Evolutionary conservation across 805 yeast species (phyloP), one percentile per base, ranked within the genome.

Genomic region (Wickerhamomyces canadensis): DNA sequence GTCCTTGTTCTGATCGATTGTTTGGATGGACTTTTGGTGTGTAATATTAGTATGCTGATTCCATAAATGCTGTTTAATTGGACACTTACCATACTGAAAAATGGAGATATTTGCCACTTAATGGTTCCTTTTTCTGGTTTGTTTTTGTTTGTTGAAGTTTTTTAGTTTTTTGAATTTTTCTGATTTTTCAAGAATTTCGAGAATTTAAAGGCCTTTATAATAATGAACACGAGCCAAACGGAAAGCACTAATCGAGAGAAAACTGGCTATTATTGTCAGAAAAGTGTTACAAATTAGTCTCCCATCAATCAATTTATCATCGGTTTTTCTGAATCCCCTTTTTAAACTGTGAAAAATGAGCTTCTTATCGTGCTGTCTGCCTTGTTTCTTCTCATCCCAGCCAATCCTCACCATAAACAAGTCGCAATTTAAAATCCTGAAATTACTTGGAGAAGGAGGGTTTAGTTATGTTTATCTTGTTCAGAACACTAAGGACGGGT

Each of bases 361-460:
- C 40, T 37, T 25, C 19, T 46, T 19, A 22, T 35, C 19, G 17
- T 32, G 16, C n/a, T 49, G 52, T 25, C 35, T 43, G 5, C 43
- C 46, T 18, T 52, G 54, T 19, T 12, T 29, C 22, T 56, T 68
- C 31, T 55, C 47, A 23, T 44, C 57, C n/a, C 51, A 74, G 13
- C 89, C 93, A 1, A 68, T 69, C 8, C 62, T 88, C 10, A 52
- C 66, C 14, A 74, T 89, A 44, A 83, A 84, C 56, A 74, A 76
- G 38, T 68, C 74, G 26, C 65, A 66, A 33, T 84, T 81, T 62
- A 68, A 66, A 49, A 80, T 89, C 14, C 61, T 78, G 37, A 71
- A 76, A 41, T 68, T 89, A n/a, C 64, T 89, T 6, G 96, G 95
- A 9, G 97, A 88, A 62, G 95, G 95, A 3, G 94, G 93, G 12